phyloP scores from a whole-genome alignment of 495 filamentous ascomycete genomes.

The Aspergillus egyptiacus region DNA sequence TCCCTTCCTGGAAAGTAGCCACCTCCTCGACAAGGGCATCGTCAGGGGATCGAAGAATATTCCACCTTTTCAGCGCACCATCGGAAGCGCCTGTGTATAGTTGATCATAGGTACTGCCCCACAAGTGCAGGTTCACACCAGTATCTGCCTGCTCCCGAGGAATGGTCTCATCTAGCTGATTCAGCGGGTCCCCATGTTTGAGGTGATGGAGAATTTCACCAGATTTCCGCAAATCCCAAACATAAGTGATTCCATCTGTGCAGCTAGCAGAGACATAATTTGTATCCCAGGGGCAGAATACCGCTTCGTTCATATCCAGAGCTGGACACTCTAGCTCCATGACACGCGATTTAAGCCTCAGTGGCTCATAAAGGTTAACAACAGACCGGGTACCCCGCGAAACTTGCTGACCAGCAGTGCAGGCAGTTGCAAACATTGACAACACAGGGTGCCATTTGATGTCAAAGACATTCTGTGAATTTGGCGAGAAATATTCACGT shows the following conservation, averaged over 20 bases:
- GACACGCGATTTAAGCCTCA: slow-evolving; percentile 18
- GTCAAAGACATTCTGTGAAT: slow-evolving; percentile 72
- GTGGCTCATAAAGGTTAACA: slow-evolving; percentile 48
- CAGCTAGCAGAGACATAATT: slow-evolving; percentile 74
- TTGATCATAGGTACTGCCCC: slow-evolving; percentile 62
- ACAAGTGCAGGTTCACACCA: slow-evolving; percentile 74
- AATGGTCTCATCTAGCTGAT: slow-evolving; percentile 50
- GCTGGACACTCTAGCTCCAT: slow-evolving; percentile 64
- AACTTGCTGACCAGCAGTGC: slow-evolving; percentile 20
- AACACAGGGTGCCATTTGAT: slow-evolving; percentile 67
- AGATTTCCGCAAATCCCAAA: slow-evolving; percentile 71
- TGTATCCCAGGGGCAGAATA: slow-evolving; percentile 40
- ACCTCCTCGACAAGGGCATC: slow-evolving; percentile 59
- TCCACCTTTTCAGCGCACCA: slow-evolving; percentile 81
- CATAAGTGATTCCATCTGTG: slow-evolving; percentile 74
- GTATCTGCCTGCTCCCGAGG: slow-evolving; percentile 65
- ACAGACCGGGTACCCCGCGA: slow-evolving; percentile 40
- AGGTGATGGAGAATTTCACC: slow-evolving; percentile 58
- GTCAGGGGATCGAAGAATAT: slow-evolving; percentile 56
- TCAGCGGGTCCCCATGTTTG: slow-evolving; percentile 61
- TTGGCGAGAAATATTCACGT: slow-evolving; percentile 39
- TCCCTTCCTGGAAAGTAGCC: slow-evolving; percentile 41
- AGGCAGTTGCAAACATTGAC: slow-evolving; percentile 54
- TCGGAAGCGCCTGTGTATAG: slow-evolving; percentile 92
- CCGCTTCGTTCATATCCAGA: slow-evolving; percentile 81